phyloP scores from a whole-genome alignment of 495 filamentous ascomycete species.

The Cladorrhinum samala region DNA sequence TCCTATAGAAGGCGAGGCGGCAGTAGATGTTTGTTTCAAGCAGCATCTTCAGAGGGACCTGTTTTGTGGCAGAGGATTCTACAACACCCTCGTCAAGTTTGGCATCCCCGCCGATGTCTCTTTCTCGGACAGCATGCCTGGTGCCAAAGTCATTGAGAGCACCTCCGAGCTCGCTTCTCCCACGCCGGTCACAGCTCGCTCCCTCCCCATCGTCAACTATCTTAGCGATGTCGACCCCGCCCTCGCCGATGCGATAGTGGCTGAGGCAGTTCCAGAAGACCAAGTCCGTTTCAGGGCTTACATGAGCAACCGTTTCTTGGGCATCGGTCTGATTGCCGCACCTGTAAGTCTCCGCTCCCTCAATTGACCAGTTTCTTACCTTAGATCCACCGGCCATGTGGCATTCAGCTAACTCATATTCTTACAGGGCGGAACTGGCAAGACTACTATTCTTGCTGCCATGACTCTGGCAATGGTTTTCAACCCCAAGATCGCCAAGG shows the following conservation, averaged over 20 bases:
- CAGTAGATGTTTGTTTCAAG: too few species aligned
- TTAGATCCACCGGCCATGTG: not conserved
- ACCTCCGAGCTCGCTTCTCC: too few species aligned
- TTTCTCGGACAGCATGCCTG: too few species aligned
- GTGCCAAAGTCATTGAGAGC: too few species aligned
- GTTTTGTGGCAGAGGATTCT: not conserved
- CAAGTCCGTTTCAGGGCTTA: not conserved
- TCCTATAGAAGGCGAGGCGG: too few species aligned
- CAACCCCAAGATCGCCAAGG: not conserved
- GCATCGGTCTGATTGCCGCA: not conserved
- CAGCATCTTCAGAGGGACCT: too few species aligned
- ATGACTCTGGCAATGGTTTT: not conserved
- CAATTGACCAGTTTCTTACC: too few species aligned
- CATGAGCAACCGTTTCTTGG: not conserved
- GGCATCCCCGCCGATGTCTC: too few species aligned
- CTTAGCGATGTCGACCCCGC: not conserved
- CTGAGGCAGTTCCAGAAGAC: not conserved
- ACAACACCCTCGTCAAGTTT: not conserved
- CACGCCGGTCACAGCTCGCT: not conserved
- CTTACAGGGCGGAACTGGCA: conserved; percentile 3
- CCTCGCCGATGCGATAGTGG: not conserved
- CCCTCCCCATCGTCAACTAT: not conserved
- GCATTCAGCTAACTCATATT: not conserved
- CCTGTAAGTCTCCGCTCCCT: too few species aligned
- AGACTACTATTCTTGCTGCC: not conserved